Conservation (phyloP, 129 eudicot genomes). For the Flaveria sonorensis region DNA sequence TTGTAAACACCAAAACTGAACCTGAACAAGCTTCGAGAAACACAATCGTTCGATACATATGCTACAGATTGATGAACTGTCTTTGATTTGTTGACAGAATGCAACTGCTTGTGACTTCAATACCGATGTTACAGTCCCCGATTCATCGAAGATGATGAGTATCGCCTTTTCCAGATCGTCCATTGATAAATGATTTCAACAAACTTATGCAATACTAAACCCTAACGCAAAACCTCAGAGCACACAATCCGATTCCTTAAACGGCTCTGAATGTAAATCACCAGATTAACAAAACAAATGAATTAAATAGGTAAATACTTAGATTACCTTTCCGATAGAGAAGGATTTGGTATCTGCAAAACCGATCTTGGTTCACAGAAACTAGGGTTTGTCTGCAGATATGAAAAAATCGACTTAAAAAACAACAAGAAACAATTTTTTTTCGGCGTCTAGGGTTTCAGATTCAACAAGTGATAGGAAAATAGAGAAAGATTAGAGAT, state of each 20-base stretch:
- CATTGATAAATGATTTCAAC: slow-evolving; percentile 40
- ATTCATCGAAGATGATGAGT: slow-evolving; percentile 82
- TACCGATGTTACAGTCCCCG: slow-evolving; percentile 57
- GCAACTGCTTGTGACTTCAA: slow-evolving; percentile 76
- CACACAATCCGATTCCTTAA: slow-evolving; percentile 12
- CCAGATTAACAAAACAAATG: slow-evolving; percentile 20
- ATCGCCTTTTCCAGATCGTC: slow-evolving; percentile 94
- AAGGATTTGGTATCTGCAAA: slow-evolving; percentile 15
- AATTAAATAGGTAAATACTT: slow-evolving; percentile 21
- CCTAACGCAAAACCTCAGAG: slow-evolving; percentile 38
- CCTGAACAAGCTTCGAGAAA: slow-evolving; percentile 56
- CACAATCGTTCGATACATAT: slow-evolving; percentile 69
- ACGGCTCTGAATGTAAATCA: slow-evolving; percentile 25
- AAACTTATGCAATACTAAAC: slow-evolving; percentile 20
- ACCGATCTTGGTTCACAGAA: slow-evolving; percentile 31
- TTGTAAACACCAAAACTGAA: slow-evolving; percentile 95
- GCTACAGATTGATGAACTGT: slow-evolving; percentile 60
- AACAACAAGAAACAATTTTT: background rate
- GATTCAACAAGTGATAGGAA: slow-evolving; percentile 14
- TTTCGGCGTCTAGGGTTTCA: slow-evolving; percentile 28
- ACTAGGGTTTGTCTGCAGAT: slow-evolving; percentile 37
- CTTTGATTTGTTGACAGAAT: slow-evolving; percentile 78
- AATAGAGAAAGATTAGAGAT: slow-evolving; percentile 21
- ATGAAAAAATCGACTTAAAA: background rate
- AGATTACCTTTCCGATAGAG: slow-evolving; percentile 20